phyloP scores from a whole-genome alignment of 257 asterid species.

The Solanum virginianum region DNA sequence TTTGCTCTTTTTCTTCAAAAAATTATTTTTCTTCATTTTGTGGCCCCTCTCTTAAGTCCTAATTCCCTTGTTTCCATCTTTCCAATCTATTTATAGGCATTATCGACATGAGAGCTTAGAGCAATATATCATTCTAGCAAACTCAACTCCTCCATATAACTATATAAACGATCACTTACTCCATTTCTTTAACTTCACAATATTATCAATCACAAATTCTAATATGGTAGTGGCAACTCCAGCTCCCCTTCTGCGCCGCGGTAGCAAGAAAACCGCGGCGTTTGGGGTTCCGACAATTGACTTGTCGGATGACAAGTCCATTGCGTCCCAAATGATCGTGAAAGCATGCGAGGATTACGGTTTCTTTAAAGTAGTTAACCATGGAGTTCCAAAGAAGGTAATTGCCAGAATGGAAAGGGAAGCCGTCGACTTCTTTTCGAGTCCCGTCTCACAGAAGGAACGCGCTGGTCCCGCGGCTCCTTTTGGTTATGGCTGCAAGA shows the following conservation, averaged over 20 bases:
- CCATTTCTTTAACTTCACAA: neutral
- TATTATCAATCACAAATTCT: neutral
- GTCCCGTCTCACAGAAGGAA: constrained; percentile 35
- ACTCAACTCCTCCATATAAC: neutral
- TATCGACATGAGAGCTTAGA: neutral
- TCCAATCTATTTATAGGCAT: neutral
- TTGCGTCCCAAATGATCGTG: constrained; percentile 17
- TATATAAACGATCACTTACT: neutral
- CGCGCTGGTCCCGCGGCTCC: constrained; percentile 45
- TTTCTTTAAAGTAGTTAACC: constrained; percentile 51
- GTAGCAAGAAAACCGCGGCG: constrained; percentile 24
- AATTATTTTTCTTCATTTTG: neutral
- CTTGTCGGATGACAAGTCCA: constrained; percentile 23
- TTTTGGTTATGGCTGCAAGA: constrained; percentile 69
- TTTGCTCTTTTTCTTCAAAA: neutral
- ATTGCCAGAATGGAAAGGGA: constrained; percentile 35
- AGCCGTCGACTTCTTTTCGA: constrained; percentile 32
- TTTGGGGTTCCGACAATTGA: constrained; percentile 42
- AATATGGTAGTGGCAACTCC: constrained; percentile 32
- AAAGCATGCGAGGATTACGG: constrained; percentile 60
- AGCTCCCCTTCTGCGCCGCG: constrained; percentile 2
- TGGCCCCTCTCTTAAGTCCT: neutral
- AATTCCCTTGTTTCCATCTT: neutral
- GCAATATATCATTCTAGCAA: neutral
- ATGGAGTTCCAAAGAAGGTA: constrained; percentile 33